Conservation (phyloP, 306 rosid genomes). For the Leucaena leucocephala region DNA sequence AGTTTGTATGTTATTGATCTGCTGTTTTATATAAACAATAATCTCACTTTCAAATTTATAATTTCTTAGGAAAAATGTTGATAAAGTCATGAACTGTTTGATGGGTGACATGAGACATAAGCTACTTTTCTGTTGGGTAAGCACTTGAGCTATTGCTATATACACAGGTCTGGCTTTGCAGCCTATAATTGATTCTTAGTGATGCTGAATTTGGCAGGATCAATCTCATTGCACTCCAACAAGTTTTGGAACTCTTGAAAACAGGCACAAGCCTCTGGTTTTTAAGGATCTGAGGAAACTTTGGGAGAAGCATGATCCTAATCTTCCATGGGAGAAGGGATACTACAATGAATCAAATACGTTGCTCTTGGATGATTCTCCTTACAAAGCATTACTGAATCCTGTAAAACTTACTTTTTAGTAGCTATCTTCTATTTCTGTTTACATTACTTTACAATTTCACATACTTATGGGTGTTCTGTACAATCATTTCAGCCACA, state of each 20-base stretch:
- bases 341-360: slow-evolving; percentile 72
- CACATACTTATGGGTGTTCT: slow-evolving; percentile 28
- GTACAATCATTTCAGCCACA: slow-evolving; percentile 49
- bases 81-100: slow-evolving; percentile 48
- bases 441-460: not conserved
- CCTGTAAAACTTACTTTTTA: slow-evolving; percentile 51
- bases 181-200: slow-evolving; percentile 8
- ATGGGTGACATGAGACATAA: slow-evolving; percentile 66
- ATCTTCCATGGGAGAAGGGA: slow-evolving; percentile 82
- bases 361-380: slow-evolving; percentile 84
- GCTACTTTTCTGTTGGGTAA: slow-evolving; percentile 85
- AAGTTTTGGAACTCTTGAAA: slow-evolving; percentile 57
- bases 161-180: not conserved
- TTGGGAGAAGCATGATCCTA: slow-evolving; percentile 76
- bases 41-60: slow-evolving; percentile 25
- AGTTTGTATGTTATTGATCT: not conserved
- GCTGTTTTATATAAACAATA: not conserved
- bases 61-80: slow-evolving; percentile 62
- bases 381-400: slow-evolving; percentile 81
- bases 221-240: slow-evolving; percentile 64
- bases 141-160: slow-evolving; percentile 27
- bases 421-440: not conserved
- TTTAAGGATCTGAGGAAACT: slow-evolving; percentile 79
- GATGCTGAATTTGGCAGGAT: slow-evolving; percentile 50
- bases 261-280: slow-evolving; percentile 62